Conservation (phyloP, 805 yeast species). For the Wickerhamomyces subpelliculosus region DNA sequence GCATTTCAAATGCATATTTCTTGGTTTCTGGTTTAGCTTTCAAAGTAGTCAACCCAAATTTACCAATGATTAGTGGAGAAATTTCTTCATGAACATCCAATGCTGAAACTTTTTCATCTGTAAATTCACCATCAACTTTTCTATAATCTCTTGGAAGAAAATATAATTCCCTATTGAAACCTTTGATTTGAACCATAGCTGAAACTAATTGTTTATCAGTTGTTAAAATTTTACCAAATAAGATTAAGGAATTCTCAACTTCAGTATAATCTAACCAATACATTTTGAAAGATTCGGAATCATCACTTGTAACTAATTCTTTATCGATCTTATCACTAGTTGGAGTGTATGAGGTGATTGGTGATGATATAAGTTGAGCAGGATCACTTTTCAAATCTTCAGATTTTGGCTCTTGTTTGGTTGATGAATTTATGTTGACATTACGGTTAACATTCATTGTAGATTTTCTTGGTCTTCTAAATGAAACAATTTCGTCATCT, state of each 20-base stretch:
- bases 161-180: constrained; percentile 63
- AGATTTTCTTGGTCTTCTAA: constrained; percentile 44
- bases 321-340: constrained; percentile 14
- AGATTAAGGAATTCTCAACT: constrained; percentile 54
- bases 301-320: constrained; percentile 18
- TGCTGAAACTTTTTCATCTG: constrained; percentile 35
- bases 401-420: constrained; percentile 4
- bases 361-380: constrained; percentile 14
- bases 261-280: constrained; percentile 91
- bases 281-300: constrained; percentile 49
- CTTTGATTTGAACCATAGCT: constrained; percentile 68
- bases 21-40: constrained; percentile 64
- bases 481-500: constrained; percentile 52
- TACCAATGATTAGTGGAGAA: constrained; percentile 53
- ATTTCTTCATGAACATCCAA: constrained; percentile 76
- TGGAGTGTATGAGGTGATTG: constrained; percentile 4
- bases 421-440: constrained; percentile 31
- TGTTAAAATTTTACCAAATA: constrained; percentile 76
- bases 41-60: constrained; percentile 53
- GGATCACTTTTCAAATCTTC: constrained; percentile 16
- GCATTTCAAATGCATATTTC: constrained; percentile 85
- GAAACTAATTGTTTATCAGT: constrained; percentile 56
- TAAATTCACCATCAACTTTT: constrained; percentile 34
- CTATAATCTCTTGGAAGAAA: constrained; percentile 66
- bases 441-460: constrained; percentile 34